These are phyloP conservation scores for Aureobasidium pullulans DNA, from an alignment of 2,329 filamentous ascomycete genomes.

Conservation along the genomic window DNA sequence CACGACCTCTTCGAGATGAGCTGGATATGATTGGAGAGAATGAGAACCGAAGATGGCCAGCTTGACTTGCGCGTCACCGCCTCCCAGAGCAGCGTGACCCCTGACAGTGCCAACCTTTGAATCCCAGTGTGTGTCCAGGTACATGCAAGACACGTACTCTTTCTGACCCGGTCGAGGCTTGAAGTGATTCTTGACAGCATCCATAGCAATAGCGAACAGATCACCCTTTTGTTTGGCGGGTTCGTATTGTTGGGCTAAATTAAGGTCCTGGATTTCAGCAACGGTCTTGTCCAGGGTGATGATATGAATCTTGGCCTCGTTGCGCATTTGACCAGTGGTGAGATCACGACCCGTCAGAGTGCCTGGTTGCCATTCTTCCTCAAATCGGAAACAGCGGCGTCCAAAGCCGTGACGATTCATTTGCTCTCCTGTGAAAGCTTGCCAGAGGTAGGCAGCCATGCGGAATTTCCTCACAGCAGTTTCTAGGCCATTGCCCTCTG, in stretches of 20 bases:
- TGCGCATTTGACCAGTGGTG: slow-evolving; percentile 66
- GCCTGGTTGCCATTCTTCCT: slow-evolving; percentile 89
- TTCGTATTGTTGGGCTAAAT: slow-evolving; percentile 69
- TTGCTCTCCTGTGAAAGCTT: slow-evolving; percentile 92
- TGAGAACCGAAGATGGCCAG: slow-evolving; percentile 91
- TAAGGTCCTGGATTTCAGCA: slow-evolving; percentile 69
- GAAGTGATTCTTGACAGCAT: slow-evolving; percentile 74
- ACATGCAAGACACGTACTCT: slow-evolving; percentile 77
- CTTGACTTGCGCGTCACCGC: slow-evolving; percentile 63
- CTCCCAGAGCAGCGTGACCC: slow-evolving; percentile 79
- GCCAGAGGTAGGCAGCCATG: slow-evolving; percentile 94
- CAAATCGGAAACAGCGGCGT: slow-evolving; percentile 77
- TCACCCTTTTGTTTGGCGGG: slow-evolving; percentile 63
- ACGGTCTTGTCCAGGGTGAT: slow-evolving; percentile 78
- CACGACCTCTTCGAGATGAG: slow-evolving; percentile 81
- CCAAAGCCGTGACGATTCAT: slow-evolving; percentile 88
- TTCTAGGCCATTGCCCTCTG: slow-evolving; percentile 75
- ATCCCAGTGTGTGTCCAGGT: slow-evolving; percentile 89
- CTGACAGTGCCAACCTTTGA: slow-evolving; percentile 59
- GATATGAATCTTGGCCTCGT: slow-evolving; percentile 83
- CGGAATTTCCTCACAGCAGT: slow-evolving; percentile 82
- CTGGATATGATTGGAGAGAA: slow-evolving; percentile 82
- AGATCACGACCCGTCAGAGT: slow-evolving; percentile 70
- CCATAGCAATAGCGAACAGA: slow-evolving; percentile 67
- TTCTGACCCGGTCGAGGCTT: slow-evolving; percentile 67